Evolutionary conservation across 2,329 filamentous ascomycete species (phyloP).

Genomic region (Mycosphaerella arachidis): DNA sequence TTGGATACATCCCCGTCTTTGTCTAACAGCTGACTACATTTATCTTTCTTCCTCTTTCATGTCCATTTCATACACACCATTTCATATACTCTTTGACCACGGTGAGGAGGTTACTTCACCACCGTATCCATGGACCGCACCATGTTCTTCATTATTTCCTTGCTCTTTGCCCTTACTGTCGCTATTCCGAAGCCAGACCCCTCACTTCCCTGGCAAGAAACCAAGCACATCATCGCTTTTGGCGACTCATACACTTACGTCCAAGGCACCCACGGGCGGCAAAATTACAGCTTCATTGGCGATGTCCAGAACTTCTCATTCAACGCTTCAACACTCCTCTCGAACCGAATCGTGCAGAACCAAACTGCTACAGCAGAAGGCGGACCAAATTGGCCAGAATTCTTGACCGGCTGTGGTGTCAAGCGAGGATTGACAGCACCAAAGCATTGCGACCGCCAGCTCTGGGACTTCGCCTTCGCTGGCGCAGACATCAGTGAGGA

Average conservation of each 20-base stretch:
- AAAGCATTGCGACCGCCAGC: not conserved
- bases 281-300: constrained; percentile 54
- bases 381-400: constrained; percentile 54
- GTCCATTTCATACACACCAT: no score
- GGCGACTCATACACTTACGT: constrained; percentile 41
- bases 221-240: constrained; percentile 39
- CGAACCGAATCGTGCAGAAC: constrained; percentile 50
- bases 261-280: constrained; percentile 49
- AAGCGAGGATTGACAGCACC: constrained; percentile 14
- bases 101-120: no score
- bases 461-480: not conserved
- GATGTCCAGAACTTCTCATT: constrained; percentile 47
- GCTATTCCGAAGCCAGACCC: not conserved
- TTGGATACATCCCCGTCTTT: no score
- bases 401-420: constrained; percentile 49
- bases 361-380: constrained; percentile 48
- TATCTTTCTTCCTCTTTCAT: no score
- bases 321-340: constrained; percentile 41
- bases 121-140: not conserved
- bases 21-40: no score
- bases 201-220: constrained; percentile 9
- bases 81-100: no score
- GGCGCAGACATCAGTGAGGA: not conserved
- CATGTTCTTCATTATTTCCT: not conserved
- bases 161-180: not conserved